These are phyloP conservation scores for Saccharomycopsis phalli DNA, from an alignment of 1,139 yeast species.

Conservation along the genomic window DNA sequence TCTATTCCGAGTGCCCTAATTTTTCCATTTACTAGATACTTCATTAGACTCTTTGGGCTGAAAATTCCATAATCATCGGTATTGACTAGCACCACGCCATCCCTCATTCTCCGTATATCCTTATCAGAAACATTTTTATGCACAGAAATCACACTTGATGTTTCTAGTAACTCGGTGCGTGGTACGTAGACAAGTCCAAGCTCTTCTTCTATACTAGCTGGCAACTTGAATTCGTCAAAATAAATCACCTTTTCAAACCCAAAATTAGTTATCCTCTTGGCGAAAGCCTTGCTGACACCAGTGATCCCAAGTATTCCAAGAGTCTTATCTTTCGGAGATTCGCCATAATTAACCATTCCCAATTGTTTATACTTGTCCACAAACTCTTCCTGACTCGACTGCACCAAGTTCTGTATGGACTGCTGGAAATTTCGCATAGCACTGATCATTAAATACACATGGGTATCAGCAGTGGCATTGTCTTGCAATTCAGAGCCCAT, in stretches of 20 bases:
- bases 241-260: constrained; percentile 53
- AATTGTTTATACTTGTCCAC: constrained; percentile 3
- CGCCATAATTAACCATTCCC: constrained; percentile 39
- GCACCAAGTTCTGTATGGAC: constrained; percentile 38
- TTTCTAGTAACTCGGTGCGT: constrained; percentile 44
- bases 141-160: constrained; percentile 50
- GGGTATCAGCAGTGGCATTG: constrained; percentile 67
- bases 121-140: constrained; percentile 25
- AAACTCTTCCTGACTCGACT: constrained; percentile 17
- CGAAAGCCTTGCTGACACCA: constrained; percentile 63
- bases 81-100: constrained; percentile 28
- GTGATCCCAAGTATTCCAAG: constrained; percentile 72
- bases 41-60: constrained; percentile 5
- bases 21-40: constrained; percentile 6
- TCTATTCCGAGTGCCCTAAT: constrained; percentile 11
- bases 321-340: constrained; percentile 50
- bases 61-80: constrained; percentile 50
- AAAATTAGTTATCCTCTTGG: constrained; percentile 51
- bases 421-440: constrained; percentile 57
- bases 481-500: constrained; percentile 12
- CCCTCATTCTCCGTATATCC: constrained; percentile 7
- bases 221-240: constrained; percentile 47
- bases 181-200: constrained; percentile 40
- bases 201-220: constrained; percentile 44
- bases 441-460: constrained; percentile 53